Base-by-base conservation (phyloP, 2,329 filamentous ascomycete genomes). In the Penicillium sp. region DNA sequence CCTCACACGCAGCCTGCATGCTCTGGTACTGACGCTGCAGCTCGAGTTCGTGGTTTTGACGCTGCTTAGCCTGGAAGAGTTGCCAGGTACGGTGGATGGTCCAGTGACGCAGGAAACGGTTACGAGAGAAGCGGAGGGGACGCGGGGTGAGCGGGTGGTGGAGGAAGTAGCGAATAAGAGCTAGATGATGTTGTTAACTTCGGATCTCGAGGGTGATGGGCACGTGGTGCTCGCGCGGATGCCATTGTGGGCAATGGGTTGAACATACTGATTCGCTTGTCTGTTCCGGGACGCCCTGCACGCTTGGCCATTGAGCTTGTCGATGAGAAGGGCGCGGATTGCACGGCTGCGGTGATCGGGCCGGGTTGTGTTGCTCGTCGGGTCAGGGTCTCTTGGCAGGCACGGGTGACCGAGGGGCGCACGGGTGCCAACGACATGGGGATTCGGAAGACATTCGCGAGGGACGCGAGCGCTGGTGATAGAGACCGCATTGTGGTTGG, bases 51-150 rank as follows among this genome's bases (percentile, higher is more conserved):
- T 86, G 82, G 35, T 80, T 78, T 62, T 84, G 80, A 49, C 87
- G 87, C 68, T 87, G 83, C 72, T 90, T 84, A 65, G 87, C 84
- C 68, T 88, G 87, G 78, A 89, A 89, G 29, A 98, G 82, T 68
- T 90, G 83, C 91, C 93, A 98, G 22, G 93, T 93, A 67, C 95
- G 92, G 81, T 98, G 93, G 76, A 99, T 98, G 51, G 95, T 98
- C 95, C 95, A 99, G 82, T 99, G 95, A 47, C 95, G 90, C 63
- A 99, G 87, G 76, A 87, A 85, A 55, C 95, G 88, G 76, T 89
- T 90, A 67, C 93, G 91, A 42, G 87, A 91, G 84, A 98, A 93
- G 68, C 91, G 89, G 63, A 99, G 85, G 1, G 95, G 93, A 13
- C 87, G 85, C 0, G 87, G 88, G 7, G 85, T 89, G 29, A 83